A percentile compares a stretch with the other conserved stretches of the same genome.
Conservation (phyloP, 306 rosid species). For the Malus orientalis region DNA sequence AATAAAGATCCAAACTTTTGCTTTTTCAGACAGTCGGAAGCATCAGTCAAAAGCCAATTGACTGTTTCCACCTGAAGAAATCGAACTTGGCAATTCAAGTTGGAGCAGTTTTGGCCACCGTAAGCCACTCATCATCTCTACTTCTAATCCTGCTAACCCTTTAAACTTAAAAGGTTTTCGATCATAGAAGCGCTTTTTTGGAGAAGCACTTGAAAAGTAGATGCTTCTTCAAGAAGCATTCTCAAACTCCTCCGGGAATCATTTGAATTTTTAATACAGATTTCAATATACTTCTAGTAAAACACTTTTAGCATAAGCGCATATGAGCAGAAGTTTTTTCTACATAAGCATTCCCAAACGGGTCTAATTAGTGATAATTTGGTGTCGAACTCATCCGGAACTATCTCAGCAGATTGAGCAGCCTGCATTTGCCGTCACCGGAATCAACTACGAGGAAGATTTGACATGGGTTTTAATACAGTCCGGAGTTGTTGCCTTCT, state of each 20-base stretch:
- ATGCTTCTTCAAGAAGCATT: too few relatives aligned
- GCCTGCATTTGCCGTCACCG: slow-evolving; percentile 75
- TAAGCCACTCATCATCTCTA: slow-evolving; percentile 23
- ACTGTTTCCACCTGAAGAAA: slow-evolving; percentile 26
- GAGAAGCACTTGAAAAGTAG: too few relatives aligned
- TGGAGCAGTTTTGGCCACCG: slow-evolving; percentile 64
- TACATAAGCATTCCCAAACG: too few relatives aligned
- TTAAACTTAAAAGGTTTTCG: too few relatives aligned
- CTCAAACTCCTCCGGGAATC: too few relatives aligned
- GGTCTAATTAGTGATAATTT: too few relatives aligned
- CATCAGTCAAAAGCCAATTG: slow-evolving; percentile 29
- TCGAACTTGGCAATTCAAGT: slow-evolving; percentile 53
- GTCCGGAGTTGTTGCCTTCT: slow-evolving; percentile 48
- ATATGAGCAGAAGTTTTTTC: too few relatives aligned
- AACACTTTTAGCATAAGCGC: too few relatives aligned
- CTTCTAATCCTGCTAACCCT: not conserved
- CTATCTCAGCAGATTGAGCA: slow-evolving; percentile 38
- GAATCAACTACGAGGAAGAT: slow-evolving; percentile 54
- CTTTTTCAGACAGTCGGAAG: not conserved
- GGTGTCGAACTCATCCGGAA: not conserved
- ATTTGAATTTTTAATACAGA: too few relatives aligned
- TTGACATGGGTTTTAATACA: slow-evolving; percentile 43
- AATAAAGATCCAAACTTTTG: not conserved
- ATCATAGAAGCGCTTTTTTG: too few relatives aligned
- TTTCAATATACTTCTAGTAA: too few relatives aligned